A percentile compares a stretch with the other conserved stretches of the same genome.
Evolutionary conservation across 352 stramenopile genomes (phyloP).

Genomic region (Elongisporangium prolatum): DNA sequence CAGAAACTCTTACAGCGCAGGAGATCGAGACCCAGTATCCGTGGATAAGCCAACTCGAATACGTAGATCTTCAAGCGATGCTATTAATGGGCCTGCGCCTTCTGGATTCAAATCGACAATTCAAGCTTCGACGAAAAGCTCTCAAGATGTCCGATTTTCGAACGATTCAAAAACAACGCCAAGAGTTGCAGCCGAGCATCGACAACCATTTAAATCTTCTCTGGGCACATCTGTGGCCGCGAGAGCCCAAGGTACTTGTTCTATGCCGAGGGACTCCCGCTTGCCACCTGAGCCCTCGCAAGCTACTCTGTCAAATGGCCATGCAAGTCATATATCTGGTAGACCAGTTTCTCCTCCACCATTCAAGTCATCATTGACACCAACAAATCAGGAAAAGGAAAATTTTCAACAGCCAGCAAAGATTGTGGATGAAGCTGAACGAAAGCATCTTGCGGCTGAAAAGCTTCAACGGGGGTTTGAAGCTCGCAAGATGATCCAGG

Average conservation of each 20-base stretch:
- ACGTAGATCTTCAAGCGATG: not conserved
- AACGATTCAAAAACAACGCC: constrained; percentile 6
- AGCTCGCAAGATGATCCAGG: constrained; percentile 29
- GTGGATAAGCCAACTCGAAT: not conserved
- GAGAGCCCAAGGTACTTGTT: not conserved
- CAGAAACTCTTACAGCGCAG: not conserved
- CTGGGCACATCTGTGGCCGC: not conserved
- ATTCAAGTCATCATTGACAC: constrained; percentile 3
- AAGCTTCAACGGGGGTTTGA: constrained; percentile 37
- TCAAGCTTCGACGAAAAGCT: constrained; percentile 24
- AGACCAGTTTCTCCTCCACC: constrained; percentile 1
- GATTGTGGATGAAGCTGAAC: constrained; percentile 27
- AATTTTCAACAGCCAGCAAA: not conserved
- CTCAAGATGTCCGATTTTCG: constrained; percentile 42
- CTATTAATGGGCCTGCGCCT: not conserved
- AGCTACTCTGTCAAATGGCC: not conserved
- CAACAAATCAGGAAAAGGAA: not conserved
- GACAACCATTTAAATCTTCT: not conserved
- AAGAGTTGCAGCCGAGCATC: not conserved
- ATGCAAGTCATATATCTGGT: not conserved
- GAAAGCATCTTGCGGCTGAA: constrained; percentile 23
- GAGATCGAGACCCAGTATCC: not conserved
- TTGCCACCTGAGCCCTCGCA: not conserved
- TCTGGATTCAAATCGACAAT: constrained; percentile 17
- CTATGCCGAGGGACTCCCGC: not conserved